These are phyloP conservation scores for Kluyveromyces wickerhamii DNA, from an alignment of 805 yeast genomes.

Conservation along the genomic window DNA sequence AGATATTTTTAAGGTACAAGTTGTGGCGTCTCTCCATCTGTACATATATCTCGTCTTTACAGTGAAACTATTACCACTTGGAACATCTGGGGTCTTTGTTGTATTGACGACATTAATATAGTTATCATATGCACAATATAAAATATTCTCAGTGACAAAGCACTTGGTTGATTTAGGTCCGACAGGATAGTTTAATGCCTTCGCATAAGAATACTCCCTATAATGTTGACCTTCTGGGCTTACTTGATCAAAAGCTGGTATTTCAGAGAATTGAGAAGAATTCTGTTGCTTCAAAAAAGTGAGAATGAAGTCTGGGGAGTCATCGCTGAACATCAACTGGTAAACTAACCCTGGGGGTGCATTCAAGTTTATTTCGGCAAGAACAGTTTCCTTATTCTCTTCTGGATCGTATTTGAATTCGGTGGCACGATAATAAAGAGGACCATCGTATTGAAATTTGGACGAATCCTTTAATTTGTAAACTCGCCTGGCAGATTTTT, in stretches of 20 bases:
- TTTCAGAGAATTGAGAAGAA: constrained; percentile 31
- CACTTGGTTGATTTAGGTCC: constrained; percentile 93
- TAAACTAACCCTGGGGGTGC: constrained; percentile 77
- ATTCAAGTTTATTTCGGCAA: constrained; percentile 43
- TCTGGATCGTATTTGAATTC: constrained; percentile 37
- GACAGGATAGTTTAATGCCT: constrained; percentile 69
- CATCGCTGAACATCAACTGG: constrained; percentile 61
- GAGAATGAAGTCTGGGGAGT: constrained; percentile 35
- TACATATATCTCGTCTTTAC: constrained; percentile 66
- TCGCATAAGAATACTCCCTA: constrained; percentile 58
- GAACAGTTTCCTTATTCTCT: constrained; percentile 41
- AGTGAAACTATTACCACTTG: constrained; percentile 77
- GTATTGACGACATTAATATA: constrained; percentile 54
- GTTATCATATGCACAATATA: constrained; percentile 43
- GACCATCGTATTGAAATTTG: constrained; percentile 50
- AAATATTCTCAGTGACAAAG: constrained; percentile 50
- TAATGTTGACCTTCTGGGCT: constrained; percentile 36
- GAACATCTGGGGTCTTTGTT: constrained; percentile 87
- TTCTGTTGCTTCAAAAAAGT: constrained; percentile 36
- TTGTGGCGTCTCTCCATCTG: constrained; percentile 64
- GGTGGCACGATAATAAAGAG: constrained; percentile 55
- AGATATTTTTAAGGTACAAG: constrained; percentile 55
- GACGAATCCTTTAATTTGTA: constrained; percentile 34
- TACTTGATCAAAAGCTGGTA: constrained; percentile 26
- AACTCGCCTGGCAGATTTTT: constrained; percentile 13